Base-by-base conservation (phyloP, 352 stramenopile genomes). In the Globisporangium abappressorium region DNA sequence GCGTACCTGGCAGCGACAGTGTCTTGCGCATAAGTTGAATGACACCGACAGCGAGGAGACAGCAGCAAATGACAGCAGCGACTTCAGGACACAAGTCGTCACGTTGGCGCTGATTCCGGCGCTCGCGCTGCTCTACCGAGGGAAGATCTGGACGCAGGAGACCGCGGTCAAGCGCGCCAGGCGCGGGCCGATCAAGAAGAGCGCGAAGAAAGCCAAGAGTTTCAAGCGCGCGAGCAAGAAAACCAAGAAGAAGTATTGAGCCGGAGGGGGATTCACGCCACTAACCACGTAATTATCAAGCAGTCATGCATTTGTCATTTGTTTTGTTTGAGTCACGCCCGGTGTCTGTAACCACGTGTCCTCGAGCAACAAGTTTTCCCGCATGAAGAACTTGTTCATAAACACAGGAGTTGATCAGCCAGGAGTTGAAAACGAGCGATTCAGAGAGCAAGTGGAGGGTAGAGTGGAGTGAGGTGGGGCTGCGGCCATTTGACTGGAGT, bases 111-210 rank as follows among this genome's bases (percentile, higher is more conserved):
- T 69, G 0, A 30, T 71, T 18, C 28, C 54, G 11, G 57, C n/a
- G 36, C 38, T 71, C 34, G n/a, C 41, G 12, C n/a, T 56, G 54
- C 57, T 76, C 18, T 41, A 69, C 53, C 12, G 41, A 15, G 47
- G 46, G 24, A 76, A 71, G 62, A 14, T 51, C 14, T 76, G 58
- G 53, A 64, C 61, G 43, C 66, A 72, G 57, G 51, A 53, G 15
- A 70, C 66, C 12, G 70, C 66, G 1, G 33, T 36, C 14, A 72
- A 64, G 43, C 70, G 62, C 38, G 61, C 59, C 9, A 24, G 15
- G 20, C 54, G 55, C 57, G 66, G 61, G 5, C 28, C 38, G 59
- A 71, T 68, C 66, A 61, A 30, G 20, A 63, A 28, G 33, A 43
- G 14, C 43, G 24, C 28, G 28, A 67, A 71, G 59, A 30, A 41